Conservation (phyloP, 768 basidiomycete species). For the Tephrocybe sp. region DNA sequence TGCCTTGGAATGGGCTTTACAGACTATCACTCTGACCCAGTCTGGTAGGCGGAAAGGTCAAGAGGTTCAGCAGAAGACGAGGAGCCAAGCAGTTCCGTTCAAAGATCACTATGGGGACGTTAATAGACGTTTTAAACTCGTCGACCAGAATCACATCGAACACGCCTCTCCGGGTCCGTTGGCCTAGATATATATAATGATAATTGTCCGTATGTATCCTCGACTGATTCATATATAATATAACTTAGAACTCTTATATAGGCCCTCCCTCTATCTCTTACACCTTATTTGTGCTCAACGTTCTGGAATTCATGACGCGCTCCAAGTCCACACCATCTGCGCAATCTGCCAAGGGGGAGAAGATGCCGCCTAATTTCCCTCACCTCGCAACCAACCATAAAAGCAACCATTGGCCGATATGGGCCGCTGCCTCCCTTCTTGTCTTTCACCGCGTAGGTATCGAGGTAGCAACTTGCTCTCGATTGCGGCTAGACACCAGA, state of each 20-base stretch:
- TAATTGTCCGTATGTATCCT: not conserved
- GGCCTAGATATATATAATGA: too few relatives aligned
- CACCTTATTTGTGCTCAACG: too few relatives aligned
- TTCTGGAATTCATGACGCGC: not conserved
- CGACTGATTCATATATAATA: not conserved
- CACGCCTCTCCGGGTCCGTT: too few relatives aligned
- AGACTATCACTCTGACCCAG: slow-evolving; percentile 32
- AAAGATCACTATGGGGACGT: not conserved
- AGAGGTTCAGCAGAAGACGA: not conserved
- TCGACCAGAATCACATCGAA: too few relatives aligned
- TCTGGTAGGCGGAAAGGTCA: not conserved
- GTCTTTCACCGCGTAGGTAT: slow-evolving; percentile 3
- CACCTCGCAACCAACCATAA: not conserved
- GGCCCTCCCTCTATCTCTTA: not conserved
- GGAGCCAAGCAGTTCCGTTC: not conserved
- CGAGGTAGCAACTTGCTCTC: slow-evolving; percentile 1
- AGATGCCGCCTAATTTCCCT: not conserved
- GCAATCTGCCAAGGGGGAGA: not conserved
- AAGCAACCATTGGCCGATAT: not conserved
- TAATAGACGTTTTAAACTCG: too few relatives aligned
- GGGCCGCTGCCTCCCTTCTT: not conserved
- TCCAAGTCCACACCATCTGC: not conserved
- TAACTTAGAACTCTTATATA: not conserved
- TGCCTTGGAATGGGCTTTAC: slow-evolving; percentile 63
- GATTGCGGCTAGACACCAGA: slow-evolving; percentile 15